Evolutionary conservation across 1,139 yeast genomes (phyloP), one percentile per base, ranked within the genome.

Genomic region (Yamadazyma conglobata): DNA sequence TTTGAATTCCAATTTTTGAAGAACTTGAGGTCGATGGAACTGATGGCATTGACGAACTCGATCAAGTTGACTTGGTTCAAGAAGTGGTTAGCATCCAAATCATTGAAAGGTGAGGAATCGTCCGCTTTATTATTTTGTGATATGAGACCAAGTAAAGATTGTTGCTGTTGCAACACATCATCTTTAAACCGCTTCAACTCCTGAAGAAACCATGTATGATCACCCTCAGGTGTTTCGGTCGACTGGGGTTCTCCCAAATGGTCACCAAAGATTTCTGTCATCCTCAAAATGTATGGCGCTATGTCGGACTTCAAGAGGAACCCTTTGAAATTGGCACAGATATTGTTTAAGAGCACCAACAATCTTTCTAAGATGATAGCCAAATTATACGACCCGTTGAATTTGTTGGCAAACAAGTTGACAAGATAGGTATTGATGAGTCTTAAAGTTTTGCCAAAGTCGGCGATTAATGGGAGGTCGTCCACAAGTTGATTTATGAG

Each of bases 1-100:
- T 81, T 73, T 3, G 96, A 88, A 32, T 86, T 80, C 96, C 96
- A 89, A 9, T 60, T 54, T 17, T 54, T 56, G 48, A 70, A 73
- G 47, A 77, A 82, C 32, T 64, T 67, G 39, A 76, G 54, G 46
- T 79, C 82, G 27, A 82, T 73, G 11, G 65, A 54, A 39, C 75
- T 76, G 24, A 82, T 68, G 32, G 74, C 72, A n/a, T 59, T 50
- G 0, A 84, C 78, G 25, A 83, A 56, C 8, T 62, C 66, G 6
- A 69, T 58, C 19, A 77, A 49, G 41, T 77, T 73, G 15, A 70
- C 39, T 15, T 61, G 58, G 24, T 60, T 48, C 44, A 66, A 58
- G 34, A 82, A 56, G 30, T 71, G 46, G 8, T 42, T 37, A 3
- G 67, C 53, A 40, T 48, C 56, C 33, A 67, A 49, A 22, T 60